A percentile compares a stretch with the other conserved stretches of the same genome.
Conservation (phyloP, 2,329 filamentous ascomycete species). For the Diaporthe caulivora region DNA sequence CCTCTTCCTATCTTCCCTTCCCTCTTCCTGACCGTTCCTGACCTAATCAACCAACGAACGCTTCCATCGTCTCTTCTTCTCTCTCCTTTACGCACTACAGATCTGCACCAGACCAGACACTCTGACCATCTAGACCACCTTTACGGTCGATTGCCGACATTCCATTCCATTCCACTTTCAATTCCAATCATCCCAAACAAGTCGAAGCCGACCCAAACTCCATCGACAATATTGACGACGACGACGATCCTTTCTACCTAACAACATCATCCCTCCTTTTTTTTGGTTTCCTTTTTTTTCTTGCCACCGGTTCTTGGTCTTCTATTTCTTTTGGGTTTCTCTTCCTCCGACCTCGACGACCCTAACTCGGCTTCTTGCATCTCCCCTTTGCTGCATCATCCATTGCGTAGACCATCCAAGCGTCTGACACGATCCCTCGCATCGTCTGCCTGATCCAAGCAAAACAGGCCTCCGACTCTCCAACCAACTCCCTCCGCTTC, state of each 20-base stretch:
- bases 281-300: not conserved
- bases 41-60: constrained; percentile 13
- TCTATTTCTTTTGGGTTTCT: not conserved
- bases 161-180: constrained; percentile 12
- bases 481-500: not conserved
- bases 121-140: not conserved
- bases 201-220: not conserved
- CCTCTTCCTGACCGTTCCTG: no score
- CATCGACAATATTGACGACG: constrained; percentile 32
- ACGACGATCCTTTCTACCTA: constrained; percentile 20
- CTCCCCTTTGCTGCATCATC: not conserved
- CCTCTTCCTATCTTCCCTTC: not conserved
- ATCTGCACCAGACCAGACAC: no score
- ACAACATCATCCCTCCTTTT: constrained; percentile 21
- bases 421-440: constrained; percentile 24
- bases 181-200: constrained; percentile 6
- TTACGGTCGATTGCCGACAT: constrained; percentile 3
- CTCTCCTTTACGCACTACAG: no score
- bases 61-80: not conserved
- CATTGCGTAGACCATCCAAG: not conserved
- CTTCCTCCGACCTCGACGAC: not conserved
- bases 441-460: constrained; percentile 25
- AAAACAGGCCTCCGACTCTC: not conserved
- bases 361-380: not conserved
- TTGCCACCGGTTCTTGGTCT: no score